Base-by-base conservation (phyloP, 75 land plant genomes). In the Chamaecyparis obtusa region DNA sequence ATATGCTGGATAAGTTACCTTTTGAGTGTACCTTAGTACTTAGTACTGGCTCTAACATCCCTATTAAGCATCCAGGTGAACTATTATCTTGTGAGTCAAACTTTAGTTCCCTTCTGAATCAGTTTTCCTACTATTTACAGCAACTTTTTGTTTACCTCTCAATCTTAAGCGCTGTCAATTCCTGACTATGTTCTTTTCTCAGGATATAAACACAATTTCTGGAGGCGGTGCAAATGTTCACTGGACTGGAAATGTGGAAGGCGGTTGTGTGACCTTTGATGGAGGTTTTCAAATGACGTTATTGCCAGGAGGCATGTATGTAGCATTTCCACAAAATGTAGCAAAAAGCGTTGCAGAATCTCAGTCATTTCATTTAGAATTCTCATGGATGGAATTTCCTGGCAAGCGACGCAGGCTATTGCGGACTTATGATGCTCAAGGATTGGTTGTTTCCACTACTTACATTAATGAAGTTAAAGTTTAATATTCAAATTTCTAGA, bases 381-480 rank as follows among this genome's bases (percentile, higher is more conserved):
- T 98, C 51, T 92, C 96, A 15, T 98, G 99, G 99, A 89, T 95
- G 64, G 97, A 96, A 79, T 88, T 95, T 32, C 94, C 96, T n/a
- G 90, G 88, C 55, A 90, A 90, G 89, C 90, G 99, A 86, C 99
- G 96, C 85, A 89, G 99, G 76, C 89, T 98, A 14, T 92, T 98
- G 33, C 95, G 99, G n/a, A 98, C 99, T 43, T 95, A 88, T 84
- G 99, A 98, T 83, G 89, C 86, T 1, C 94, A 95, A 84, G 99
- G 99, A 48, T 84, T 94, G 86, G 99, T 98, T 33, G 99, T 98
- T 24, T 98, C 99, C 24, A 93, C 99, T 7, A 97, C 97, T 35
- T 91, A 94, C 81, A 88, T 94, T 69, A 91, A 55, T 43, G 99
- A 98, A 87, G 86, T 67, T 69, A 96, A 93, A 86, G 60, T 93